Evolutionary conservation across 2,329 filamentous ascomycete genomes (phyloP).

Genomic region (Scytalidium lignicola): DNA sequence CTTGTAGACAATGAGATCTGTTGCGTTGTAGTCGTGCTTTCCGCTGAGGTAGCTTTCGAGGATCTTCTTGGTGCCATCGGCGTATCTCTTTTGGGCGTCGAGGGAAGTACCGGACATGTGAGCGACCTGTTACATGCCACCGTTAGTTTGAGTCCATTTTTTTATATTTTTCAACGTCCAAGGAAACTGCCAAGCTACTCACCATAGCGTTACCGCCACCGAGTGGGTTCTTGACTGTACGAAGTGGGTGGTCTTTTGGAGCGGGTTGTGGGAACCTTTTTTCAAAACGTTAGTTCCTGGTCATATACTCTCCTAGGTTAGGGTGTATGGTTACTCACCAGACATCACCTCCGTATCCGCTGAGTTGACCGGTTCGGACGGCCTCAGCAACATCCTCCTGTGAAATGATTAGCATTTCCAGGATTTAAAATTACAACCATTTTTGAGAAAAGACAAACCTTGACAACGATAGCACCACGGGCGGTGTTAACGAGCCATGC

Average conservation of each 20-base stretch:
- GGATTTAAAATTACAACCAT: no score
- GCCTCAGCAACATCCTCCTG: constrained; percentile 90
- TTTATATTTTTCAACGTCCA: no score
- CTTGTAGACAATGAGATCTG: constrained; percentile 85
- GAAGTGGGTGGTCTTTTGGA: constrained; percentile 85
- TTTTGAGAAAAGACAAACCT: constrained; percentile 35
- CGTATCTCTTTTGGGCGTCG: constrained; percentile 92
- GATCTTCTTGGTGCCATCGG: constrained; percentile 82
- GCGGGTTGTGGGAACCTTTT: constrained; percentile 92
- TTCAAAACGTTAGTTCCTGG: no score
- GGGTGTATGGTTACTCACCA: no score
- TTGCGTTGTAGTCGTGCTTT: constrained; percentile 76
- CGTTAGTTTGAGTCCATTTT: no score
- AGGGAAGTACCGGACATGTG: constrained; percentile 99
- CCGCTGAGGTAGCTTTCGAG: constrained; percentile 87
- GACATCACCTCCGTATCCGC: constrained; percentile 82
- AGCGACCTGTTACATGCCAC: no score
- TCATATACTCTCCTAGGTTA: no score
- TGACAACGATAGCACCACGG: constrained; percentile 97
- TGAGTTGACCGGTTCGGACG: constrained; percentile 84
- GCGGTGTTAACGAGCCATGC: constrained; percentile 98
- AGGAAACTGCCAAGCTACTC: no score
- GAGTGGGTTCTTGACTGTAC: constrained; percentile 89
- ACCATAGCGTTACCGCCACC: constrained; percentile 98
- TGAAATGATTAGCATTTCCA: no score